phyloP scores from a whole-genome alignment of 2,329 filamentous ascomycete species.

The Rutstroemia sydowiana region DNA sequence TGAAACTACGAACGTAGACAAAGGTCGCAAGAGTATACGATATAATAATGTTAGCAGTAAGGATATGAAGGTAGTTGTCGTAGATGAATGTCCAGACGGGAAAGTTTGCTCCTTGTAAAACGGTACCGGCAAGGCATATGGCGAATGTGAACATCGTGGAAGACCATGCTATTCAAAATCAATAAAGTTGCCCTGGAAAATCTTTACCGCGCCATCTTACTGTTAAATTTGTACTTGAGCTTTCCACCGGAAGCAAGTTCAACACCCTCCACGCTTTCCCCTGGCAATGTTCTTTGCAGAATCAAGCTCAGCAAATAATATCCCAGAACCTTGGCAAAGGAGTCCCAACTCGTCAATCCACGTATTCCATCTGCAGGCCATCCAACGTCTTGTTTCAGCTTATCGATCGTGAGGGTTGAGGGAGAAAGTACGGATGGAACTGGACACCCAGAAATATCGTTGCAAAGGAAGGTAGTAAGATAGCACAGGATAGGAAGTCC shows the following conservation, averaged over 20 bases:
- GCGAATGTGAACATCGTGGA: constrained; percentile 68
- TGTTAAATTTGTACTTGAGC: constrained; percentile 77
- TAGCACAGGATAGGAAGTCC: constrained; percentile 75
- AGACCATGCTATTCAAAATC: constrained; percentile 51
- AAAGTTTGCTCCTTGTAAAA: constrained; percentile 72
- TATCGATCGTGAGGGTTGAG: constrained; percentile 60
- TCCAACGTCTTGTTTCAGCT: constrained; percentile 71
- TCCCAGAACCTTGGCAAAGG: constrained; percentile 60
- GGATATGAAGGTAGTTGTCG: constrained; percentile 80
- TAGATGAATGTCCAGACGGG: constrained; percentile 87
- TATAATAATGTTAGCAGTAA: constrained; percentile 76
- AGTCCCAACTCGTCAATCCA: constrained; percentile 63
- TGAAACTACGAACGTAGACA: constrained; percentile 77
- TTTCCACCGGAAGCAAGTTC: constrained; percentile 62
- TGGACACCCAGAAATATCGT: constrained; percentile 87
- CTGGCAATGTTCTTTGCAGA: constrained; percentile 71
- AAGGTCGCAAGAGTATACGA: constrained; percentile 65
- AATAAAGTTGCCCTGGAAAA: constrained; percentile 8
- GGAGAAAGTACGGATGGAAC: constrained; percentile 72
- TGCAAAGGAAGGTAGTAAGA: constrained; percentile 76
- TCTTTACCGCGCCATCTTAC: constrained; percentile 34
- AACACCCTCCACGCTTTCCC: constrained; percentile 61
- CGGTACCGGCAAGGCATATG: constrained; percentile 66
- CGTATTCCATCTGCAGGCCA: constrained; percentile 68
- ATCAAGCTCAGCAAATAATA: constrained; percentile 74